Evolutionary conservation across 495 filamentous ascomycete species (phyloP), one percentile per base, ranked within the genome.

Genomic region (Tetracladium setigerum): DNA sequence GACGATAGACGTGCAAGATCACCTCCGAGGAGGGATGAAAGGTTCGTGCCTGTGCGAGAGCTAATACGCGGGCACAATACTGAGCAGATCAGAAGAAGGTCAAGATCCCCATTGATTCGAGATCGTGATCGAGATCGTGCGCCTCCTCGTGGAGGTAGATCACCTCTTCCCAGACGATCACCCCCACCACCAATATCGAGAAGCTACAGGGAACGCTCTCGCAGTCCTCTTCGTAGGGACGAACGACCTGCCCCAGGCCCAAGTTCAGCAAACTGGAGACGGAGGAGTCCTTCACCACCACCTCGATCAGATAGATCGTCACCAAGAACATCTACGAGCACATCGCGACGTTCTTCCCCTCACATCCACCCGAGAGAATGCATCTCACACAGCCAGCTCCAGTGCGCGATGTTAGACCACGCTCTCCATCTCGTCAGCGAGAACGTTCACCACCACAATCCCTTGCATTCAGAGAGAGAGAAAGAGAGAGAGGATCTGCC

Each of bases 311-410:
- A 46, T 10, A 41, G 44, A 27, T 48, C 56, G 38, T 61, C 58
- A 30, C 52, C 36, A 37, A 48, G 55, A 46, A 57, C 55, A 18
- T 61, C 58, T 11, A 46, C 41, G 18, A 57, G 38, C 30, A 57
- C 42, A 12, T 61, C 58, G 40, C 55, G 57, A 30, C 54, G 54
- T 22, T 60, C 57, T n/a, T 60, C 57, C 1, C 57, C 57, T 13
- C 57, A 47, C 17, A 32, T 50, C 30, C 57, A 56, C 38, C 50
- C 22, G 48, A 51, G 3, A 36, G 53, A 27, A 8, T 46, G 9
- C 34, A 45, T 19, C n/a, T 50, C 11, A 46, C 53, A 17, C 57
- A 59, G 48, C n/a, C 39, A 6, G 18, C 33, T 27, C 22, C 22
- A 30, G 22, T 30, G 9, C 47, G 49, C 19, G 50, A 55, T 15